Percentiles rank a stretch among this genome's conserved stretches.
Evolutionary conservation across 805 yeast genomes (phyloP).

Genomic region (Monosporozyma unispora): DNA sequence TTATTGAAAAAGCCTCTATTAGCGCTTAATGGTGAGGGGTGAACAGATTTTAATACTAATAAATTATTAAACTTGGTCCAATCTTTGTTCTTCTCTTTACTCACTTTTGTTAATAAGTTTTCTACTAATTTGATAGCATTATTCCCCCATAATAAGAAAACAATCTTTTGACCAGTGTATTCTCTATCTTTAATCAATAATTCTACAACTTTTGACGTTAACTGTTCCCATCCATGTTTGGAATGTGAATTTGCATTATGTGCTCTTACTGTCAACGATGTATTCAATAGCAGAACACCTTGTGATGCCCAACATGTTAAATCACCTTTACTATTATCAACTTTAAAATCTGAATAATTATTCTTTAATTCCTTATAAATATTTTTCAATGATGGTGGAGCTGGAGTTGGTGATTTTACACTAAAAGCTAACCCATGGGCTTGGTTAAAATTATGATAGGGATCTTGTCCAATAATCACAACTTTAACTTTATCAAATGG

Average conservation of each 20-base stretch:
- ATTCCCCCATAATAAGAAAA: slow-evolving; percentile 73
- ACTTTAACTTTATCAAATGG: slow-evolving; percentile 69
- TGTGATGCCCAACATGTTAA: slow-evolving; percentile 76
- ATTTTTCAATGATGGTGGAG: slow-evolving; percentile 82
- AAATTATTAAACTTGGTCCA: slow-evolving; percentile 25
- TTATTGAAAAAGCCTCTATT: slow-evolving; percentile 71
- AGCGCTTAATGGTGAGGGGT: slow-evolving; percentile 94
- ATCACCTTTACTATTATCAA: slow-evolving; percentile 44
- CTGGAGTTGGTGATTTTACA: slow-evolving; percentile 72
- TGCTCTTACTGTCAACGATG: slow-evolving; percentile 84
- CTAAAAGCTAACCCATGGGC: slow-evolving; percentile 97
- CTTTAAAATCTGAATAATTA: slow-evolving; percentile 62
- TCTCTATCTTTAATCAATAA: slow-evolving; percentile 42
- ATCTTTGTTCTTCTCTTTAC: slow-evolving; percentile 9
- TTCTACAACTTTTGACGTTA: slow-evolving; percentile 65
- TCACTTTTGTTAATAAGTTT: slow-evolving; percentile 21
- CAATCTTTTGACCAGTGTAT: slow-evolving; percentile 43
- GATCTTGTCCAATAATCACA: slow-evolving; percentile 88
- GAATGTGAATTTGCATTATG: slow-evolving; percentile 93
- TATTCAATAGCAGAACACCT: slow-evolving; percentile 82
- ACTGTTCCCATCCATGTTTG: slow-evolving; percentile 82
- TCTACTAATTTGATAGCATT: slow-evolving; percentile 61
- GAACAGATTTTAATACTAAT: slow-evolving; percentile 63
- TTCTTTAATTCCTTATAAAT: slow-evolving; percentile 72
- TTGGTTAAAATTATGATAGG: slow-evolving; percentile 85